These are phyloP conservation scores for Ensete glaucum DNA, from an alignment of 176 grass and related monocot species.

Conservation along the genomic window DNA sequence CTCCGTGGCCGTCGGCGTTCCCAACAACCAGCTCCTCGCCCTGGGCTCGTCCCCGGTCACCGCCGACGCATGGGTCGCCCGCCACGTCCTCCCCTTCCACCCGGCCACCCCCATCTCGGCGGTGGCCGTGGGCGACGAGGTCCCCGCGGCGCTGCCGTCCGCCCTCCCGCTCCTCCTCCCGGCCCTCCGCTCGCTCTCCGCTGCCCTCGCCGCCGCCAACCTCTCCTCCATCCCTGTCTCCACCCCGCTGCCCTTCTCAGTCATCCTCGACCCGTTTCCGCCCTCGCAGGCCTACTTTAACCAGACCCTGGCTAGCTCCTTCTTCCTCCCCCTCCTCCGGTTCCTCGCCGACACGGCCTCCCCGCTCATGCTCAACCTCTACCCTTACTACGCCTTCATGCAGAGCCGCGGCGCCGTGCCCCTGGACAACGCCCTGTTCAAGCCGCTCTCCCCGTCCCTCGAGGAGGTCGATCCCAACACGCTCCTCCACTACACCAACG, in stretches of 20 bases:
- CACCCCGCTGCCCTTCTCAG: constrained; percentile 80
- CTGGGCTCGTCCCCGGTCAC: constrained; percentile 66
- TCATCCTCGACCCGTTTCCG: constrained; percentile 74
- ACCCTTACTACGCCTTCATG: constrained; percentile 92
- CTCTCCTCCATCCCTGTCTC: constrained; percentile 67
- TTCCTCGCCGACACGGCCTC: constrained; percentile 70
- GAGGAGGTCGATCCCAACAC: constrained; percentile 97
- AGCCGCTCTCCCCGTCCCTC: constrained; percentile 54
- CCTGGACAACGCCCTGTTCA: constrained; percentile 81
- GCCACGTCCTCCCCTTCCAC: constrained; percentile 51
- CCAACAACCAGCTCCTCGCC: constrained; percentile 83
- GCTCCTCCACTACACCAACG: constrained; percentile 92
- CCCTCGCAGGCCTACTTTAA: constrained; percentile 97
- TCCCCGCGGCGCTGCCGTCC: constrained; percentile 53
- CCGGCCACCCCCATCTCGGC: constrained; percentile 46
- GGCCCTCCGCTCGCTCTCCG: constrained; percentile 49
- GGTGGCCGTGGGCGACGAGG: constrained; percentile 75
- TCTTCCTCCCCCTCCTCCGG: constrained; percentile 57
- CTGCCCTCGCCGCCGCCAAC: constrained; percentile 56
- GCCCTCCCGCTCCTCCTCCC: constrained; percentile 74
- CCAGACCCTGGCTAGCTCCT: constrained; percentile 45
- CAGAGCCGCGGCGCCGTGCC: constrained; percentile 67
- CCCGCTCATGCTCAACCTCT: constrained; percentile 89
- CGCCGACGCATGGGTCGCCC: constrained; percentile 53
- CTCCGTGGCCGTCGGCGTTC: constrained; percentile 68